Evolutionary conservation across 1,139 yeast species (phyloP).

Genomic region (Suhomyces guaymorum): DNA sequence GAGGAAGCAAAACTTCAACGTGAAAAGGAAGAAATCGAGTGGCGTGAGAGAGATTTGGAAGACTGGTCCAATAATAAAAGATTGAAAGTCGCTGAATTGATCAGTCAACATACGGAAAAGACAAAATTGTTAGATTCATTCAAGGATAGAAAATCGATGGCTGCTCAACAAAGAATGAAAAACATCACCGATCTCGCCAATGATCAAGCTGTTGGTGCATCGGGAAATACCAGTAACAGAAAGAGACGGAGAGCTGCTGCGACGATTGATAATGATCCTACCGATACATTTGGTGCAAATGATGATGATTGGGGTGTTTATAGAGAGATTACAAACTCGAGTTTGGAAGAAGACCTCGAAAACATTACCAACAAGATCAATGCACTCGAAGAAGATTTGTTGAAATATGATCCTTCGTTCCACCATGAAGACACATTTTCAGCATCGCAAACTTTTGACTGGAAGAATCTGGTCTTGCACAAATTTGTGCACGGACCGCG

Average conservation of each 20-base stretch:
- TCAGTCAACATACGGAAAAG: slow-evolving; percentile 64
- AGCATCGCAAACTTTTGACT: slow-evolving; percentile 75
- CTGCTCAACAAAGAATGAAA: slow-evolving; percentile 92
- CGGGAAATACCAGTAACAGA: slow-evolving; percentile 30
- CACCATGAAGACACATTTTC: slow-evolving; percentile 78
- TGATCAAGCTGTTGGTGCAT: slow-evolving; percentile 35
- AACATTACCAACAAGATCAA: slow-evolving; percentile 63
- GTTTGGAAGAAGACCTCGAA: slow-evolving; percentile 72
- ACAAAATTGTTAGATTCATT: slow-evolving; percentile 73
- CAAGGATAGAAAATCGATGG: slow-evolving; percentile 84
- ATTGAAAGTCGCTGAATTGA: slow-evolving; percentile 54
- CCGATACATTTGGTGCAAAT: slow-evolving; percentile 92
- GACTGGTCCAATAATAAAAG: slow-evolving; percentile 82
- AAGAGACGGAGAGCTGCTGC: slow-evolving; percentile 58
- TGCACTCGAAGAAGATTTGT: slow-evolving; percentile 69
- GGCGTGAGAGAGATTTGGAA: slow-evolving; percentile 73
- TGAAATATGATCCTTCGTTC: slow-evolving; percentile 82
- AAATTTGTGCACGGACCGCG: slow-evolving; percentile 88
- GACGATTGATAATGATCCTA: slow-evolving; percentile 86
- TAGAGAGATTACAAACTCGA: slow-evolving; percentile 74
- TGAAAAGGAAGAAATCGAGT: slow-evolving; percentile 65
- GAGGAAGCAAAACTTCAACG: slow-evolving; percentile 57
- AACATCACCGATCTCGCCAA: slow-evolving; percentile 85
- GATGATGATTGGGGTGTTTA: slow-evolving; percentile 96
- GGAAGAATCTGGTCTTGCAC: slow-evolving; percentile 80